Evolutionary conservation across 257 asterid species (phyloP).

Genomic region (Petrea volubilis): DNA sequence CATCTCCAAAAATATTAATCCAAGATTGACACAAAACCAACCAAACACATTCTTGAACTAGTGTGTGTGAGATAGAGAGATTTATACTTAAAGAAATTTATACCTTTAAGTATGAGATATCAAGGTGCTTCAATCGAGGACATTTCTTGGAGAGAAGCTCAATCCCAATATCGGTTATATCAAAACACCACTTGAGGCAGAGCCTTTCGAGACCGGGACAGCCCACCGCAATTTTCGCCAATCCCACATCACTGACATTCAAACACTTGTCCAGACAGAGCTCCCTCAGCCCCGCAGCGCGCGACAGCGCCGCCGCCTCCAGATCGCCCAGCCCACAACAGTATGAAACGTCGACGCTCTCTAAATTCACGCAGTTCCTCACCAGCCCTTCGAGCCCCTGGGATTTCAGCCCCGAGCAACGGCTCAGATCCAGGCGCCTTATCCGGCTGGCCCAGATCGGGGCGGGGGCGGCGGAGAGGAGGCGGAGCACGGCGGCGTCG

Average conservation of each 20-base stretch:
- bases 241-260: conserved; percentile 59
- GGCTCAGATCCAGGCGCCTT: conserved; percentile 44
- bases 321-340: conserved; percentile 61
- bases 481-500: conserved; percentile 34
- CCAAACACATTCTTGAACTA: neutral
- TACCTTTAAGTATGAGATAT: conserved; percentile 65
- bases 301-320: conserved; percentile 64
- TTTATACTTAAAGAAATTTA: too few relatives aligned
- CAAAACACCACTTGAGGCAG: conserved; percentile 67
- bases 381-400: conserved; percentile 43
- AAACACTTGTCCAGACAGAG: conserved; percentile 57
- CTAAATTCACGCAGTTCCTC: conserved; percentile 37
- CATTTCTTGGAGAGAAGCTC: conserved; percentile 60
- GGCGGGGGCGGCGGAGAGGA: conserved; percentile 26
- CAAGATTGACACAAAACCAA: neutral
- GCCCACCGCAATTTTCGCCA: conserved; percentile 63
- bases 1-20: neutral
- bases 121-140: conserved; percentile 43
- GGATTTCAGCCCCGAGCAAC: conserved; percentile 51
- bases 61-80: too few relatives aligned
- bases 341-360: conserved; percentile 54
- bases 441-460: conserved; percentile 34
- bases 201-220: conserved; percentile 51
- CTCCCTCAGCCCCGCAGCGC: conserved; percentile 44
- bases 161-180: conserved; percentile 61